Base-by-base conservation (phyloP, 2,329 filamentous ascomycete species). In the Fusarium nodosum region DNA sequence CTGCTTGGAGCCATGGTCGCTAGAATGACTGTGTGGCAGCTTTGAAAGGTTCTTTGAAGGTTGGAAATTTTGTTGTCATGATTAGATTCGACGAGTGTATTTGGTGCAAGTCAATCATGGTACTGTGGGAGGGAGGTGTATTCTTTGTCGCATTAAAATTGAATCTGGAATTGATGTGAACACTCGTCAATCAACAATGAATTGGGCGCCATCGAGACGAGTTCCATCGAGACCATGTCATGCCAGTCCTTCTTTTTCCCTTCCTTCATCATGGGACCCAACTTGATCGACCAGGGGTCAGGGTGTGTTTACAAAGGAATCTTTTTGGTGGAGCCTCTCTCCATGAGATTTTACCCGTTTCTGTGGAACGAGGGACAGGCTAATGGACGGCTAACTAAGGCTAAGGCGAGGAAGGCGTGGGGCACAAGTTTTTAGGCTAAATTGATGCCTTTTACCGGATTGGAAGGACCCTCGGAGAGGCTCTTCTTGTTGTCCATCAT, bases 341-440 rank as follows among this genome's bases (percentile, higher is more conserved):
- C 41, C 33, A 46, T 42, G 54, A 63, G 71, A 71, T 39, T 52
- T 72, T 74, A 74, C 51, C 72, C 72, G 72, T 59, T 55, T 28
- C 36, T 66, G 64, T 74, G 71, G 71, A 62, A 71, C 64, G 54
- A 70, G 48, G 61, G 44, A 65, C 58, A 66, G 70, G 62, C 69
- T 52, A 52, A 52, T 52, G 24, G 24, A 20, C 34, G 34, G 34
- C 48, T 41, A 52, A 52, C 48, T 22, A 18, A 39, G 48, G 24
- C 48, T 20, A 41, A 51, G 48, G 46, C 48, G 26, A 28, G 36
- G 48, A 62, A 65, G 44, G 65, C 63, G 42, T 59, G 55, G 54
- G 50, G 58, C 50, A 51, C 33, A 38, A 28, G 16, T 26, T 50
- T 74, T 74, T 51, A 74, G 72, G 63, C 72, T 74, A 73, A 74